Percentiles rank a stretch among this genome's conserved stretches.
Evolutionary conservation across 129 eudicot species (phyloP).

Genomic region (Helianthus annuus): DNA sequence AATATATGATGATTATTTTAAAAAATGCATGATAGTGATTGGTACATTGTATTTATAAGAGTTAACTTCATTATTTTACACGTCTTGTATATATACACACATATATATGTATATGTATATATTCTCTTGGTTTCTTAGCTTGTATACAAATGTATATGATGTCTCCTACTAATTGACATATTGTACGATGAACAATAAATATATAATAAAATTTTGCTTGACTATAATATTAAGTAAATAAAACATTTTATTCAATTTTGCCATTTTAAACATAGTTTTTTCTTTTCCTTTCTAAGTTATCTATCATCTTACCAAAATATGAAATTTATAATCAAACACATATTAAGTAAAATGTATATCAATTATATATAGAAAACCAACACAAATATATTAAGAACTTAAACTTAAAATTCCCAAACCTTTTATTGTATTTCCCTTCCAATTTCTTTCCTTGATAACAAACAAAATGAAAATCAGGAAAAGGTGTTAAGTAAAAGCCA

Average conservation of each 20-base stretch:
- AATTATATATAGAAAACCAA: not conserved
- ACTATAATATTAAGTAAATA: not conserved
- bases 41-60: not conserved
- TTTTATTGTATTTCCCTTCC: slow-evolving; percentile 26
- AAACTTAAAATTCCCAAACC: not conserved
- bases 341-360: not conserved
- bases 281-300: not conserved
- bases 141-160: slow-evolving; percentile 28
- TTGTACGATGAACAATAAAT: too few species aligned
- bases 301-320: not conserved
- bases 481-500: slow-evolving; percentile 38
- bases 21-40: not conserved
- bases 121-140: slow-evolving; percentile 30
- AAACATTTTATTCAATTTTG: not conserved
- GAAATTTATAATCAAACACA: not conserved
- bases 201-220: too few species aligned
- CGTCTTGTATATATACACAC: not conserved
- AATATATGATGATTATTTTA: not conserved
- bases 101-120: not conserved
- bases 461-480: slow-evolving; percentile 21
- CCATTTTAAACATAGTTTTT: not conserved
- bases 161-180: slow-evolving; percentile 19
- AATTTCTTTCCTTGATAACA: slow-evolving; percentile 18
- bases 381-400: not conserved
- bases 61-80: not conserved